A percentile compares a stretch with the other conserved stretches of the same genome.
These are phyloP conservation scores for Medicago truncatula DNA, from an alignment of 306 rosid species.

Conservation along the genomic window MtrunA17r5.0-ANR NC_053046.1:35453001-35453500, in stretches of 20 bases:
- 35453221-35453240: constrained; percentile 15
- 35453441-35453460: not conserved
- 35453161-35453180: not conserved
- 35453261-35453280: constrained; percentile 7
- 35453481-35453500: too few species aligned
- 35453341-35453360: not conserved
- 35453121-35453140: constrained; percentile 4
- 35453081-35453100: too few species aligned
- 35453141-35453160: constrained; percentile 28
- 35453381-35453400: not conserved
- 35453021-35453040: constrained; percentile 34
- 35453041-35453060: constrained; percentile 5
- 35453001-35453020: constrained; percentile 41
- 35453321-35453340: not conserved
- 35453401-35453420: not conserved
- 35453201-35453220: constrained; percentile 33
- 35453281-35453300: not conserved
- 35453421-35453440: too few species aligned
- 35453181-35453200: constrained; percentile 13
- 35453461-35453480: too few species aligned
- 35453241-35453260: constrained; percentile 22
- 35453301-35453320: constrained; percentile 41
- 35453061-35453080: not conserved
- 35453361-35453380: not conserved
- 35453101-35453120: too few species aligned